Evolutionary conservation across 345 rosid genomes (phyloP).

Genomic region (Eucalyptus virginea): DNA sequence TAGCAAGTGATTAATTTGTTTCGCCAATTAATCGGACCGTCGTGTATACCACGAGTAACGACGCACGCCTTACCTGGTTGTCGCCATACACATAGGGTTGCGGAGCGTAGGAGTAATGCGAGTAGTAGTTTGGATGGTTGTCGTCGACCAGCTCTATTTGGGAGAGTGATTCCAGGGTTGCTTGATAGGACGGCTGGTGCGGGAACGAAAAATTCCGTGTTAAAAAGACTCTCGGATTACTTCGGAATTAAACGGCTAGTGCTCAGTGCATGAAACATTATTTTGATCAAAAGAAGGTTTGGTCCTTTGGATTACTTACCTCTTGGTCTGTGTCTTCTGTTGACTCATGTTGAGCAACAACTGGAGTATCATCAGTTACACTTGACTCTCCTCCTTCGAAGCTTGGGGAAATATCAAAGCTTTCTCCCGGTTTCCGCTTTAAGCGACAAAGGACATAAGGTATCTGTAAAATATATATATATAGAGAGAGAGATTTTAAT

Average conservation of each 20-base stretch:
- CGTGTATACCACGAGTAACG: background rate
- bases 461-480: background rate
- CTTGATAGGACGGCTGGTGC: background rate
- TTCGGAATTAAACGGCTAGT: background rate
- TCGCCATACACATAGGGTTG: background rate
- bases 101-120: fast-evolving
- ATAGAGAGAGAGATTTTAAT: background rate
- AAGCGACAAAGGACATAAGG: background rate
- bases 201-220: background rate
- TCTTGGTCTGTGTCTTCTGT: background rate
- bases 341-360: background rate
- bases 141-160: background rate
- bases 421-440: background rate
- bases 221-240: background rate
- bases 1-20: background rate
- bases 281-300: background rate
- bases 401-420: background rate
- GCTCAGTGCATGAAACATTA: background rate
- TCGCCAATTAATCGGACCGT: background rate
- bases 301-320: background rate
- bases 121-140: background rate
- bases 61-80: background rate
- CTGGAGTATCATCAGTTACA: background rate
- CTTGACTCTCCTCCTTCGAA: background rate
- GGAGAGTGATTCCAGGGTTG: background rate